Conservation (phyloP, 306 rosid genomes). For the Cucurbita maxima region DNA sequence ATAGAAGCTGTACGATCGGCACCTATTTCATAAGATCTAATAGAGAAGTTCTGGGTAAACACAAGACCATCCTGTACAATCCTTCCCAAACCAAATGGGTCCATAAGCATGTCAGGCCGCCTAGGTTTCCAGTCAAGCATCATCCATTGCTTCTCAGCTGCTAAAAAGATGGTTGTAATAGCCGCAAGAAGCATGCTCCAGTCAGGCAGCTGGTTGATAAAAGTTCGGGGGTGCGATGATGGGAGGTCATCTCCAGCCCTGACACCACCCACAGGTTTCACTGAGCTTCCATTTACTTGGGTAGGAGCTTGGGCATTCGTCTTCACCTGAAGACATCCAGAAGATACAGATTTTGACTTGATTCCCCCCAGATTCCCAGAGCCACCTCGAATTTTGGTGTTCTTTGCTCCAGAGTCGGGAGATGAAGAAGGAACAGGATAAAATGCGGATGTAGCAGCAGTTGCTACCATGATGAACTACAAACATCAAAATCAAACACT, state of each 20-base stretch:
- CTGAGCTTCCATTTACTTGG: conserved; percentile 58
- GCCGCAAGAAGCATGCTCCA: conserved; percentile 99
- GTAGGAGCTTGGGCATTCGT: conserved; percentile 84
- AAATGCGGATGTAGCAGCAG: conserved; percentile 64
- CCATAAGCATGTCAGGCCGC: conserved; percentile 82
- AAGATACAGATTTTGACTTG: conserved; percentile 35
- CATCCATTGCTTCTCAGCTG: conserved; percentile 99
- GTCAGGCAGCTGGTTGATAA: conserved; percentile 89
- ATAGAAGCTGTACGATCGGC: conserved; percentile 98
- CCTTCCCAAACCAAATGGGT: conserved; percentile 80
- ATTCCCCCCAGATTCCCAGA: conserved; percentile 31
- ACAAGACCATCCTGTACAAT: conserved; percentile 95
- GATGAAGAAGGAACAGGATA: conserved; percentile 53
- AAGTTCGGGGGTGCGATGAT: conserved; percentile 69
- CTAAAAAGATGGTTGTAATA: conserved; percentile 85
- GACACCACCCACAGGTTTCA: conserved; percentile 30
- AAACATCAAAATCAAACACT: conserved; percentile 17
- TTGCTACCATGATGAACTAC: conserved; percentile 68
- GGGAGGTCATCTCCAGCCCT: conserved; percentile 44
- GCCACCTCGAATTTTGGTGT: conserved; percentile 34
- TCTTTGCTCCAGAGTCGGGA: conserved; percentile 31
- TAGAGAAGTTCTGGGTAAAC: conserved; percentile 81
- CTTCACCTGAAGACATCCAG: conserved; percentile 65
- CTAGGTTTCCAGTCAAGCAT: conserved; percentile 99
- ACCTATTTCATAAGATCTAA: conserved; percentile 97